Base-by-base conservation (phyloP, 1,284 basidiomycete genomes). In the Rhodotorula sp. region DNA sequence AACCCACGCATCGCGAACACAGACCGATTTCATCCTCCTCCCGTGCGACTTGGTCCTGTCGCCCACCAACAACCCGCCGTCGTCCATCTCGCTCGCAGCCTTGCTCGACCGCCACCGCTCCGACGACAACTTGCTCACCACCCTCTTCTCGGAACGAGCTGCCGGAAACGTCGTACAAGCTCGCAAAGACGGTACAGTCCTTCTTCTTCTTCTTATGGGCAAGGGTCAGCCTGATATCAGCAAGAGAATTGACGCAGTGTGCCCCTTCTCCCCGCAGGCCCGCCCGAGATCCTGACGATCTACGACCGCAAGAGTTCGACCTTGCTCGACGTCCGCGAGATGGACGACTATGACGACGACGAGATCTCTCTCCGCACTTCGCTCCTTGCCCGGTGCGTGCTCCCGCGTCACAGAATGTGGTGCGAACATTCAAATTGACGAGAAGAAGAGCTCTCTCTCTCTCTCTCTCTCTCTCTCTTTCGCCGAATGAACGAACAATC, bases 31-130 rank as follows among this genome's bases (percentile, higher is more conserved):
- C 80, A 86, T 96, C 54, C 81, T 97, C n/a, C 84, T 95, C 1
- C 90, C 94, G 3, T 95, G 93, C 80, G 94, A 97, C 81, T 89
- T 96, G 66, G 85, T 93, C 26, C 88, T 93, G 17, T 89, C 91
- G 0, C 83, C 87, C 1, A 82, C 85, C 0, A 83, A 48, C 37
- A 14, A 54, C 18, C 10, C 57, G 33, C 45, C 63, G n/a, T 56
- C 68, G 22, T 82, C 86, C 0, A 84, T 95, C 37, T 84, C 89
- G 10, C 85, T 97, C 29, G 85, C 85, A 44, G 83, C 82, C 0
- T 81, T 96, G 1, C 83, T 96, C 48, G 89, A 96, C 81, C 89
- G 88, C 77, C 95, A 95, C 80, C 86, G 94, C 46, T 84, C 86
- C 4, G 86, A 91, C 79, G 80, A 66, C 83, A 80, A 88, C 2